Conservation (phyloP, 2,329 filamentous ascomycete genomes). For the Pseudopithomyces chartarum region DNA sequence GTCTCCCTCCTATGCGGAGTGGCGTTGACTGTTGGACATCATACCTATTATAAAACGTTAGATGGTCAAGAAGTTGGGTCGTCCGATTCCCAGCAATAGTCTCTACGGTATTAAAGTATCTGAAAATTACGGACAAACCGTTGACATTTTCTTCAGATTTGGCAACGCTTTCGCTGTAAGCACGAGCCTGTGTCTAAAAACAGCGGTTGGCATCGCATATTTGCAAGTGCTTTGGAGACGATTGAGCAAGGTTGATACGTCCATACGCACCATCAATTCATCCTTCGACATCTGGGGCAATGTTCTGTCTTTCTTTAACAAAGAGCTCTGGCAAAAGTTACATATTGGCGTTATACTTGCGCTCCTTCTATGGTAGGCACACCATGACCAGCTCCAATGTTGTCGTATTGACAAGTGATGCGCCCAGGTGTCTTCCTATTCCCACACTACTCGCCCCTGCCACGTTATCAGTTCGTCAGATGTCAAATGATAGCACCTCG, state of each 20-base stretch:
- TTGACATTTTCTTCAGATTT: too few species aligned
- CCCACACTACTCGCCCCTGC: neutral
- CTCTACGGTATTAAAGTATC: neutral
- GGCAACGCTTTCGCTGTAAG: neutral
- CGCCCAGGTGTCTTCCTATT: neutral
- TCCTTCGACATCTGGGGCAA: neutral
- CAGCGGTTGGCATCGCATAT: slow-evolving; percentile 5
- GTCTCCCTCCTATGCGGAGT: neutral
- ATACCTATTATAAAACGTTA: neutral
- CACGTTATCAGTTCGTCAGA: neutral
- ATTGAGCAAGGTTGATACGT: neutral
- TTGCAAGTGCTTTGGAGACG: slow-evolving; percentile 4
- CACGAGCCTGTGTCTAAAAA: slow-evolving; percentile 1
- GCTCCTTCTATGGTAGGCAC: neutral
- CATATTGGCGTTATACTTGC: neutral
- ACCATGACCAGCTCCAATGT: too few species aligned
- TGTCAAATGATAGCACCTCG: too few species aligned
- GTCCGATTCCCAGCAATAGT: slow-evolving; percentile 2
- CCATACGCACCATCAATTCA: slow-evolving; percentile 1
- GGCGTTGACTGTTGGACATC: neutral
- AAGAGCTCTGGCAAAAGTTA: neutral
- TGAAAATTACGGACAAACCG: too few species aligned
- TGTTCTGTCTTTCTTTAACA: neutral
- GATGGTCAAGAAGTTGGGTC: neutral
- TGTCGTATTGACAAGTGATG: too few species aligned